phyloP scores from a whole-genome alignment of 1,139 yeast species.

The Arxiozyma bovina region DNA sequence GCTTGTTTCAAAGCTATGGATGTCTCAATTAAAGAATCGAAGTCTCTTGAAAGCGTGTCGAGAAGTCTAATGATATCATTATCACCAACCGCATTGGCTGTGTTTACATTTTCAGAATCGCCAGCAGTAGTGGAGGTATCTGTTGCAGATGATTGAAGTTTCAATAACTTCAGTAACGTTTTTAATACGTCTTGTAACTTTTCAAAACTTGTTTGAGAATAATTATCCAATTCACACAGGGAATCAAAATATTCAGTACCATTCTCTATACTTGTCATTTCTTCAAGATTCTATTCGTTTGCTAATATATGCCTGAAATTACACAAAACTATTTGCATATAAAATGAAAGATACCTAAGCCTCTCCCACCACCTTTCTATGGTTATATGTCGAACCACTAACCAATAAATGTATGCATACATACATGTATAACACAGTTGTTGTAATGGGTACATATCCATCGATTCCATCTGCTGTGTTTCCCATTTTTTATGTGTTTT shows the following conservation, averaged over 20 bases:
- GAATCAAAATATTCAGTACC: slow-evolving; percentile 20
- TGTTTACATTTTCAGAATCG: background rate
- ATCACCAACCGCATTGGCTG: slow-evolving; percentile 12
- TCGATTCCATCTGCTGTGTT: background rate
- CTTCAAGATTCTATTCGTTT: slow-evolving; percentile 1
- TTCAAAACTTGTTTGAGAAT: slow-evolving; percentile 16
- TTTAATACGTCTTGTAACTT: slow-evolving; percentile 12
- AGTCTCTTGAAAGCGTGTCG: slow-evolving; percentile 9
- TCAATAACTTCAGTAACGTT: slow-evolving; percentile 11
- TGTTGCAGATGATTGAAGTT: background rate
- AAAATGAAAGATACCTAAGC: background rate
- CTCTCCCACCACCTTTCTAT: background rate
- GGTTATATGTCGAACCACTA: background rate
- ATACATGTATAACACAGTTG: no score
- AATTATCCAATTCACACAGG: slow-evolving; percentile 24
- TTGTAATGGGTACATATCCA: no score
- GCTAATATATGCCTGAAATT: background rate
- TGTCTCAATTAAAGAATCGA: slow-evolving; percentile 10
- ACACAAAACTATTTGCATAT: background rate
- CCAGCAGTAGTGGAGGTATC: background rate
- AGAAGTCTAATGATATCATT: slow-evolving; percentile 10
- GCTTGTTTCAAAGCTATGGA: slow-evolving; percentile 16
- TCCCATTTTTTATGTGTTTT: background rate
- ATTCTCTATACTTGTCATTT: slow-evolving; percentile 1
- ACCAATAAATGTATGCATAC: background rate